Evolutionary conservation across 176 grass and related monocot species (phyloP).

Genomic region (Luzula sylvatica): DNA sequence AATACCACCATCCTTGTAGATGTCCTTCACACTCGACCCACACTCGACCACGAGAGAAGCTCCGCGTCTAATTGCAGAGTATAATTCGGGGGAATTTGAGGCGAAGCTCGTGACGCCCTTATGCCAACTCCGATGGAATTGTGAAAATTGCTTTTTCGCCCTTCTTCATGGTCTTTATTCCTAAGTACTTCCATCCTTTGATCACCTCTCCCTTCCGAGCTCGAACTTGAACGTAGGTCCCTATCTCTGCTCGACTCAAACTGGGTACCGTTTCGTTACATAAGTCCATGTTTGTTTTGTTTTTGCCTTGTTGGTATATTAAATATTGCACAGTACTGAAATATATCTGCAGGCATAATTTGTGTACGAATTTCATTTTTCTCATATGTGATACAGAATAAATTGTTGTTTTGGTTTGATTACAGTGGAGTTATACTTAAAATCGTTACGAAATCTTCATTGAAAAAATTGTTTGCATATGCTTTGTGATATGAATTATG

Average conservation of each 20-base stretch:
- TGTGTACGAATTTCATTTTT: too few species aligned
- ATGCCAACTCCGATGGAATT: constrained; percentile 83
- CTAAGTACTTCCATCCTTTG: constrained; percentile 96
- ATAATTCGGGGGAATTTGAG: constrained; percentile 71
- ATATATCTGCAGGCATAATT: too few species aligned
- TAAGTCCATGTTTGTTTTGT: too few species aligned
- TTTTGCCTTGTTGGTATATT: too few species aligned
- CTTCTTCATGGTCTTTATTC: constrained; percentile 99
- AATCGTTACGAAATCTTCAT: too few species aligned
- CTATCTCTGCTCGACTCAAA: constrained; percentile 93
- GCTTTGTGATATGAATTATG: too few species aligned
- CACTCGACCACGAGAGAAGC: constrained; percentile 80
- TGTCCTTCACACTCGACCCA: constrained; percentile 87
- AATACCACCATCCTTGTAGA: constrained; percentile 90
- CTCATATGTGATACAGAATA: too few species aligned
- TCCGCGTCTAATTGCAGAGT: constrained; percentile 95
- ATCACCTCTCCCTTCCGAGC: constrained; percentile 96
- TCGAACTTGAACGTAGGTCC: constrained; percentile 78
- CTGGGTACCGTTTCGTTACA: constrained; percentile 90
- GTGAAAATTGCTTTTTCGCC: constrained; percentile 94
- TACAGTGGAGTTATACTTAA: too few species aligned
- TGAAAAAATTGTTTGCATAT: too few species aligned
- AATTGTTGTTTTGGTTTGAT: too few species aligned
- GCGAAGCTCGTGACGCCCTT: constrained; percentile 74
- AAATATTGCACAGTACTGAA: too few species aligned